Base-by-base conservation (phyloP, 164 flowering plant genomes). In the Nymphaea thermarum region DNA sequence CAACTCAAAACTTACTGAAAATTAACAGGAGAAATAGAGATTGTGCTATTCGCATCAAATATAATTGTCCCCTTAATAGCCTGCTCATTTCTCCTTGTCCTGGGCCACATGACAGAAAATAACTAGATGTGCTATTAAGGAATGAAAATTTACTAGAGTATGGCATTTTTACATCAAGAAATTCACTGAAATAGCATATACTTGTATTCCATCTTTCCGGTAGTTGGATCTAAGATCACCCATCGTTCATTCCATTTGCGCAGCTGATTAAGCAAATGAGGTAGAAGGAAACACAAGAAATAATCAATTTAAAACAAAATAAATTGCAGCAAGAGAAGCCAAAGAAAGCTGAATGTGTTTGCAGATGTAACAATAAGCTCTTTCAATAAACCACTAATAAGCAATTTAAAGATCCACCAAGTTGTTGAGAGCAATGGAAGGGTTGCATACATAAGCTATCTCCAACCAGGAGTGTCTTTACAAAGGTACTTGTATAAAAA, bases 191-290 rank as follows among this genome's bases (percentile, higher is more conserved):
- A 44, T 41, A 44, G 64, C 83, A 67, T 25, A 25, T 83, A 95
- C 99, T 92, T 95, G 88, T 95, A 95, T 80, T 95, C 99, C 96
- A 95, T 90, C 82, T 84, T 90, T 60, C 98, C 98, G 11, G 99
- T 90, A 36, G 94, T 91, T 41, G 99, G 98, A 72, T 95, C 99
- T 55, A 95, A 80, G 69, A 89, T 87, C 79, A 91, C 80, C 99
- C 99, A 95, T 43, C 99, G 81, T 75, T 95, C 98, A 14, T 95
- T 95, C 98, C 99, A 95, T 80, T 95, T 92, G 74, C 92, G 82
- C 75, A 95, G 75, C 99, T 95, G 79, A 53, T 65, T 65, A 78
- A 36, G 70, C 69, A 64, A 64, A 41, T 15, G 5, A 42, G 15
- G 43, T 5, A 64, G 44, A 64, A 4, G 36, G 36, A 25, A 64